Evolutionary conservation across 2,329 filamentous ascomycete species (phyloP).

Genomic region (Paecilomyces niveus): DNA sequence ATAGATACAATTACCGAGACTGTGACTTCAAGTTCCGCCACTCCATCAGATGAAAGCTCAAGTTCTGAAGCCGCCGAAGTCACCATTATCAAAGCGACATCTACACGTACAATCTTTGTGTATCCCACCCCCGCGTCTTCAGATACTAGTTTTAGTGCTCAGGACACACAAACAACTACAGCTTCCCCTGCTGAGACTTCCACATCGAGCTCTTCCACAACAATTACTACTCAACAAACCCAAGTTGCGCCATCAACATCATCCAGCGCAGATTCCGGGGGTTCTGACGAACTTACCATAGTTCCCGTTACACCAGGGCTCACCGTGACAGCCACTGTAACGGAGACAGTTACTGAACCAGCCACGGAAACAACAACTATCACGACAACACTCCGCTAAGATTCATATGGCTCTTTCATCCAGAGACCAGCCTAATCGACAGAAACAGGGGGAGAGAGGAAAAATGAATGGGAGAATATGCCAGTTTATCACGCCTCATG

Average conservation of each 20-base stretch:
- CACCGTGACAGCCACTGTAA: slow-evolving; percentile 8
- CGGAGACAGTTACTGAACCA: slow-evolving; percentile 11
- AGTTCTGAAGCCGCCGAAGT: background rate
- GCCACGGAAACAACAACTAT: slow-evolving; percentile 6
- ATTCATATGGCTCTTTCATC: background rate
- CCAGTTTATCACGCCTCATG: too few relatives aligned
- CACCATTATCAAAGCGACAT: background rate
- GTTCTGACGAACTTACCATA: background rate
- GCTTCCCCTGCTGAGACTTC: too few relatives aligned
- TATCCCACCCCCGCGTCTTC: background rate
- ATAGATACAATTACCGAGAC: background rate
- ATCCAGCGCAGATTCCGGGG: background rate
- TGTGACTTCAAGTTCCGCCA: background rate
- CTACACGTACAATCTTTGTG: background rate
- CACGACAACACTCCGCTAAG: background rate
- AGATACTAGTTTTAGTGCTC: too few relatives aligned
- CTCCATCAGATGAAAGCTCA: background rate
- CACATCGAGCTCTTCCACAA: background rate
- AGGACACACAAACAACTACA: too few relatives aligned
- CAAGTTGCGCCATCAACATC: background rate
- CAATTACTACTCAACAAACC: background rate
- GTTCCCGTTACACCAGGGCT: background rate
- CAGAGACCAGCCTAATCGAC: background rate
- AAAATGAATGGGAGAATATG: background rate
- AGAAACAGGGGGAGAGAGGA: background rate